Conservation (phyloP, 2,329 filamentous ascomycete species). For the Thermothelomyces thermophilus region DNA sequence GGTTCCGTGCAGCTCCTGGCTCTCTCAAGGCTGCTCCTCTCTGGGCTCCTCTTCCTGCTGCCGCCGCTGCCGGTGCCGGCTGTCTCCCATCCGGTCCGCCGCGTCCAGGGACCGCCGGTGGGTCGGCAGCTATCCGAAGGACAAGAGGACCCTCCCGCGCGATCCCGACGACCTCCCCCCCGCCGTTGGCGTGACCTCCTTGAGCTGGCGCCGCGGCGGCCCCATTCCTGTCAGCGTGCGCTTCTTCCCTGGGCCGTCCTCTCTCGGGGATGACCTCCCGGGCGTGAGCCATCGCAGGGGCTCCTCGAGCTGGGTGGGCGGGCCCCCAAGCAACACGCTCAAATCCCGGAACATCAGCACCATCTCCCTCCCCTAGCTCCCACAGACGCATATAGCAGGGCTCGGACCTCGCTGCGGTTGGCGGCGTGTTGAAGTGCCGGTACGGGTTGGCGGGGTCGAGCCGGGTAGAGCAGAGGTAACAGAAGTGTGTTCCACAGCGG, state of each 20-base stretch:
- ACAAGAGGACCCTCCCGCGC: conserved; percentile 52
- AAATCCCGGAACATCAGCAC: conserved; percentile 41
- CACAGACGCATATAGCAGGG: conserved; percentile 80
- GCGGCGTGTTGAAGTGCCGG: conserved; percentile 70
- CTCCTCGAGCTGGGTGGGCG: conserved; percentile 22
- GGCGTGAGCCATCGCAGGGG: neutral
- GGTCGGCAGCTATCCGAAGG: conserved; percentile 42
- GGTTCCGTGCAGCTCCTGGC: conserved; percentile 7
- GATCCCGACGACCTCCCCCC: conserved; percentile 34
- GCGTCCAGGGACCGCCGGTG: conserved; percentile 25
- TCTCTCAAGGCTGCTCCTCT: neutral
- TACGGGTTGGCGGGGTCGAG: conserved; percentile 77
- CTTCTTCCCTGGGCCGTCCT: conserved; percentile 30
- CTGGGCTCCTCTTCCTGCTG: neutral
- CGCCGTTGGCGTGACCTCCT: conserved; percentile 26
- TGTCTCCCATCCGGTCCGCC: conserved; percentile 29
- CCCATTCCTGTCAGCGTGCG: conserved; percentile 16
- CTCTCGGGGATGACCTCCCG: conserved; percentile 25
- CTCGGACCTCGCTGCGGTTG: conserved; percentile 41
- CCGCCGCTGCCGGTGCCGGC: conserved; percentile 9
- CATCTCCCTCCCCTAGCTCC: conserved; percentile 81
- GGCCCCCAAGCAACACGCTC: conserved; percentile 34
- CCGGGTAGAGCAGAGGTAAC: conserved; percentile 89
- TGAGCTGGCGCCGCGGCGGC: conserved; percentile 21
- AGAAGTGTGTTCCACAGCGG: conserved; percentile 86